Evolutionary conservation across 78 protist species (phyloP).

Genomic region (Dictyostelium brefeldianum): DNA sequence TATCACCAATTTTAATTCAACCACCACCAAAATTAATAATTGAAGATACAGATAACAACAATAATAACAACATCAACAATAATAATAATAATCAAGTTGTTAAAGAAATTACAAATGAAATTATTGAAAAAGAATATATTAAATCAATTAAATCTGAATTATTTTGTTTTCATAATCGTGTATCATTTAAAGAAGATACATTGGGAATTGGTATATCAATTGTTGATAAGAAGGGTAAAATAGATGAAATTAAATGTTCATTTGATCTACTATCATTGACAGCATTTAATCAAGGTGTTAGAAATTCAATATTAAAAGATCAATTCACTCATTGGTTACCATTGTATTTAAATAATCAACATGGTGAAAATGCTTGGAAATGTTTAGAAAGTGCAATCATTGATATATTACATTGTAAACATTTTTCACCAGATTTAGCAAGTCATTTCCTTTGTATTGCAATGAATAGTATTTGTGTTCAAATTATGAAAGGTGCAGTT

Average conservation of each 20-base stretch:
- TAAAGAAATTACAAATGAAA: background rate
- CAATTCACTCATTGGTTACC: constrained; percentile 82
- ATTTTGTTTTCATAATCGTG: constrained; percentile 66
- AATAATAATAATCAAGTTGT: background rate
- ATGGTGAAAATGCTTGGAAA: constrained; percentile 73
- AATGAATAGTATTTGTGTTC: constrained; percentile 78
- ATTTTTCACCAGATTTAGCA: constrained; percentile 56
- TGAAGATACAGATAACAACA: no score
- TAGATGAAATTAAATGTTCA: constrained; percentile 56
- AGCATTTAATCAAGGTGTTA: constrained; percentile 80
- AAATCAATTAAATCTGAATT: constrained; percentile 41
- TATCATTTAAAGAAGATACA: constrained; percentile 66
- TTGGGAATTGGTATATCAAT: constrained; percentile 64
- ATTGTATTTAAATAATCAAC: constrained; percentile 62
- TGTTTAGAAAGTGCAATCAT: constrained; percentile 29
- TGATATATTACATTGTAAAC: background rate
- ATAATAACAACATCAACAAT: background rate
- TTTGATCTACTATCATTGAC: constrained; percentile 42
- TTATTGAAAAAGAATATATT: constrained; percentile 17
- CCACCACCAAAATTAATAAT: background rate
- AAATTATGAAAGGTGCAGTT: constrained; percentile 74
- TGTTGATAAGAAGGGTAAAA: background rate
- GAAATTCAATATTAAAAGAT: constrained; percentile 63
- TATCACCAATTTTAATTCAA: background rate
- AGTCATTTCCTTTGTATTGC: constrained; percentile 61